Base-by-base conservation (phyloP, 495 filamentous ascomycete species). In the Lindgomyces ingoldianus region DNA sequence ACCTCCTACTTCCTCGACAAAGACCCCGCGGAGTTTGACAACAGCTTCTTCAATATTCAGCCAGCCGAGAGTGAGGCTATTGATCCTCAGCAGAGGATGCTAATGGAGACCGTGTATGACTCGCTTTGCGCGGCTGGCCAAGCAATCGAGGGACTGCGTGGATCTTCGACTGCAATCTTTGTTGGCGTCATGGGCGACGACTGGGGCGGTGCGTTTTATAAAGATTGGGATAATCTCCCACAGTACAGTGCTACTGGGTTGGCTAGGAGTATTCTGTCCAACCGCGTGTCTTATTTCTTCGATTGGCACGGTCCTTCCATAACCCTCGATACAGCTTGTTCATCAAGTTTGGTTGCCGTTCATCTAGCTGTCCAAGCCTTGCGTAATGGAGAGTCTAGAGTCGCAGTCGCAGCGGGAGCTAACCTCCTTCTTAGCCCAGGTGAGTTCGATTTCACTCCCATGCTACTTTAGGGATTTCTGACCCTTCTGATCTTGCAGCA, bases 121-220 rank as follows among this genome's bases (percentile, higher is more conserved):
- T 51, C 25, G 12, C 21, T 64, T 9, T 51, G 57, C 26, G 9
- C 26, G 9, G 61, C 39, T 2, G 61, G 61, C 0, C 33, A 39
- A 11, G 9, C 61, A 1, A 21, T 64, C 11, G n/a, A 48, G 16
- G 8, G 2, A 9, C 52, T 64, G 1, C 19, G 30, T 33, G 61
- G 61, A 1, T 57, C 52, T 1, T 11, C 33, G 10, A 64, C 61
- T 1, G 61, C 26, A 18, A 52, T 64, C 0, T 64, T 24, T 25
- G 53, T 57, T 1, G 61, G 61, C 84, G 11, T 18, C 18, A 57
- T 57, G 52, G 24, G n/a, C n/a, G 21, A n/a, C n/a, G 61, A 64
- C n/a, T 57, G 56, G 26, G 19, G n/a, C 24, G 54, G 46, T 21
- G 30, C 24, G 4, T 4, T 30, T 4, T 46, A 12, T 8, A 19